These are phyloP conservation scores for Pichia deserticola DNA, from an alignment of 805 yeast species.

Conservation along the genomic window DNA sequence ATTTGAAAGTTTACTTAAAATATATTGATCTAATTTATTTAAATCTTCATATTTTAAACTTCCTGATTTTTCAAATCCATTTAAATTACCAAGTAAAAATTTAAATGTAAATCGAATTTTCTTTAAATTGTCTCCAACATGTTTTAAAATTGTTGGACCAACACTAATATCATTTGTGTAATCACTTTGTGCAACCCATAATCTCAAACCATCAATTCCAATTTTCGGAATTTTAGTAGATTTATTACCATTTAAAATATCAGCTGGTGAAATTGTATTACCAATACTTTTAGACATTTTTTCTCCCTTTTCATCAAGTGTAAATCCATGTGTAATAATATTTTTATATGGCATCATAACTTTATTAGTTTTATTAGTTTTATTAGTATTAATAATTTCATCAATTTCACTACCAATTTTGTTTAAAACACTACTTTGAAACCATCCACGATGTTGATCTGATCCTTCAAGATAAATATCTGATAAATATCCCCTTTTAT, in stretches of 20 bases:
- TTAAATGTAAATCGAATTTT: slow-evolving; percentile 77
- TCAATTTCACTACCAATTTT: slow-evolving; percentile 43
- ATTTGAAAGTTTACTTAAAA: slow-evolving; percentile 45
- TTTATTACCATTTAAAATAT: slow-evolving; percentile 55
- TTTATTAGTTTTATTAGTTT: slow-evolving; percentile 3
- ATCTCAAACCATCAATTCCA: slow-evolving; percentile 86
- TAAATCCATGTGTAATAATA: slow-evolving; percentile 90
- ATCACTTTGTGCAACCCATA: slow-evolving; percentile 87
- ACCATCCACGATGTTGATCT: slow-evolving; percentile 99
- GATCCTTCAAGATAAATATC: slow-evolving; percentile 92
- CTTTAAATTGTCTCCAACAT: slow-evolving; percentile 73
- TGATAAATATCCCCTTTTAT: slow-evolving; percentile 41
- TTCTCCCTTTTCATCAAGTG: slow-evolving; percentile 73
- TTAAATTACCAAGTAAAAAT: slow-evolving; percentile 73
- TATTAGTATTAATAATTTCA: slow-evolving; percentile 4
- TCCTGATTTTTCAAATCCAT: slow-evolving; percentile 20
- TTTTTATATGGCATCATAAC: slow-evolving; percentile 52
- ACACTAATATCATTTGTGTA: slow-evolving; percentile 74
- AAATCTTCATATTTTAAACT: slow-evolving; percentile 35
- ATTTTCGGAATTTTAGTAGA: slow-evolving; percentile 48
- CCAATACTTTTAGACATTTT: slow-evolving; percentile 96
- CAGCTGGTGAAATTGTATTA: slow-evolving; percentile 64
- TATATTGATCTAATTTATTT: slow-evolving; percentile 49
- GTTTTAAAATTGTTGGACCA: slow-evolving; percentile 62
- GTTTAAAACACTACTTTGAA: slow-evolving; percentile 85